Evolutionary conservation across 2,329 filamentous ascomycete genomes (phyloP).

Genomic region (Claviceps paspali): DNA sequence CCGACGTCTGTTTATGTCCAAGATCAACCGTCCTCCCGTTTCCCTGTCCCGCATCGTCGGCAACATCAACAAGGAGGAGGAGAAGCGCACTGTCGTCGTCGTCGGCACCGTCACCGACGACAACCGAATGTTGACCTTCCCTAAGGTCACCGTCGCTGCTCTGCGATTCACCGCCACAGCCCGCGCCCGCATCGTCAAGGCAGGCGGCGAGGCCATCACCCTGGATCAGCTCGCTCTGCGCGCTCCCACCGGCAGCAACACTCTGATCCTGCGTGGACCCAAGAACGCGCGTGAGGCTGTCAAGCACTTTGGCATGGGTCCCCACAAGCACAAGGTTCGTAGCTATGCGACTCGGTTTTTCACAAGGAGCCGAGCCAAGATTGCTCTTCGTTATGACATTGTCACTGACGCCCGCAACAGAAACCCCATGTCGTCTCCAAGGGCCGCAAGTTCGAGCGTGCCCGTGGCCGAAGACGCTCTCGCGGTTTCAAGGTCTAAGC

Average conservation of each 20-base stretch:
- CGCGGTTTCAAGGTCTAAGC: constrained; percentile 99
- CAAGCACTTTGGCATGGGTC: constrained; percentile 98
- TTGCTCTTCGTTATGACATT: too few relatives aligned
- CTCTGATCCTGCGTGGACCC: constrained; percentile 87
- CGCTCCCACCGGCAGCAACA: constrained; percentile 92
- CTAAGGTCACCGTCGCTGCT: constrained; percentile 87
- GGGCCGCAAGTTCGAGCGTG: constrained; percentile 99
- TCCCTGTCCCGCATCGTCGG: constrained; percentile 79
- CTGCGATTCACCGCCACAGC: constrained; percentile 95
- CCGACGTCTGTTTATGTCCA: constrained; percentile 94
- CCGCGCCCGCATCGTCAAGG: constrained; percentile 81
- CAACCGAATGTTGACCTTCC: constrained; percentile 79
- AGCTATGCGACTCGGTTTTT: not conserved
- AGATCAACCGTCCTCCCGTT: constrained; percentile 93
- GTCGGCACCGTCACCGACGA: constrained; percentile 96
- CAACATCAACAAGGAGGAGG: constrained; percentile 49
- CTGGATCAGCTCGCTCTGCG: constrained; percentile 94
- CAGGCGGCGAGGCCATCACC: constrained; percentile 88
- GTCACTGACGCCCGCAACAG: too few relatives aligned
- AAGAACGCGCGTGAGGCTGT: constrained; percentile 97
- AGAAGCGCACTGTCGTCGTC: constrained; percentile 80
- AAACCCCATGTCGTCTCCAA: constrained; percentile 97
- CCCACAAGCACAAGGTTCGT: constrained; percentile 89
- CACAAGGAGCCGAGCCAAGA: not conserved
- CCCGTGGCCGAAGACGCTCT: constrained; percentile 96